Base-by-base conservation (phyloP, 1,139 yeast species). In the Magnusiomyces sp. region DNA sequence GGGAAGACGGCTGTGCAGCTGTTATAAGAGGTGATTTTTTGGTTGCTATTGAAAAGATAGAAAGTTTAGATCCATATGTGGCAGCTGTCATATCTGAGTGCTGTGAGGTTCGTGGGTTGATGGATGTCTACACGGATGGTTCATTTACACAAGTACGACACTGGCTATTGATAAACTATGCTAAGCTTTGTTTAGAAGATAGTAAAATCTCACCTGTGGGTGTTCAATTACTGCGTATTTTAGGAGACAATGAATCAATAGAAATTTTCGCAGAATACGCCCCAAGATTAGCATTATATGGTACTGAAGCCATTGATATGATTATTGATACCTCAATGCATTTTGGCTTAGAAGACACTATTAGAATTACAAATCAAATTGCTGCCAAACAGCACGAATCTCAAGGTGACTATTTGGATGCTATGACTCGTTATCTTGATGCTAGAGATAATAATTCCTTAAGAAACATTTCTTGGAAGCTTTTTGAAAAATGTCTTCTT, bases 231-330 rank as follows among this genome's bases (percentile, higher is more conserved):
- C 49, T 62, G 39, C 47, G 48, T n/a, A 50, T 50, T 17, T 41
- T 59, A 11, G 53, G 52, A n/a, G 53, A 56, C 7, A 40, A 33
- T 5, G 54, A 54, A 27, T 64, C 79, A 31, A 69, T 74, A 55
- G 71, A 71, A 44, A 74, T 78, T 1, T 72, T 87, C 39, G 76
- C 80, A 2, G 80, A 79, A 49, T 73, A 76, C 50, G 68, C 87
- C 37, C 89, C 90, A n/a, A 68, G 67, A 9, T 82, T 73, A 59
- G 71, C 79, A 40, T 50, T 54, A 37, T 45, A 73, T 46, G 76
- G 81, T 6, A 82, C 81, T 58, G 92, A 83, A 59, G 95, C 86
- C 59, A 72, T 83, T 55, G 94, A 85, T 62, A 85, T 95, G 94
- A 79, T 83, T 32, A 68, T 86, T 48, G 77, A 86, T 1, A 71